These are phyloP conservation scores for Penicillium parvum DNA, from an alignment of 495 filamentous ascomycete species.

Conservation along the genomic window DNA sequence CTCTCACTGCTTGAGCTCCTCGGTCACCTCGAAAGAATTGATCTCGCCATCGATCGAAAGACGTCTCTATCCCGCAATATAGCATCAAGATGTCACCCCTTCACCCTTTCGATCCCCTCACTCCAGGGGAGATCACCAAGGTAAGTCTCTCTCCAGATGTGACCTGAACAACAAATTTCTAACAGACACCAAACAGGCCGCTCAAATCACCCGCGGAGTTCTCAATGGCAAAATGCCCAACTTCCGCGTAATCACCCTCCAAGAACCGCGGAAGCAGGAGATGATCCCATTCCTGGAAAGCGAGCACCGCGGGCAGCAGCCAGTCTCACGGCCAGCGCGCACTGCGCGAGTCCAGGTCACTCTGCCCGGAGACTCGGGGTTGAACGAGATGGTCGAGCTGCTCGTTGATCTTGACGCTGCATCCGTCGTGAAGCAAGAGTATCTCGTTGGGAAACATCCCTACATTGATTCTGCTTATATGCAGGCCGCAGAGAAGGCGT, in stretches of 20 bases:
- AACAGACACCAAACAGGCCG: conserved; percentile 4
- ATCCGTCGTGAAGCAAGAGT: conserved; percentile 6
- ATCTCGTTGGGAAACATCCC: conserved; percentile 23
- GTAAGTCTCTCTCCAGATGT: conserved; percentile 1
- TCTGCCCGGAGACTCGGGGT: conserved; percentile 2
- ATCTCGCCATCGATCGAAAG: no score
- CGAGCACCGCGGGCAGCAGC: conserved; percentile 11
- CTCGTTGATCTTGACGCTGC: conserved; percentile 13
- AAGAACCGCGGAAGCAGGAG: conserved; percentile 24
- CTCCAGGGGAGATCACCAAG: conserved; percentile 20
- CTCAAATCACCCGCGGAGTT: conserved; percentile 6
- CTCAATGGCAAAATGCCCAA: conserved; percentile 4
- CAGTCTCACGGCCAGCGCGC: conserved; percentile 10
- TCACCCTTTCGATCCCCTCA: conserved; percentile 29
- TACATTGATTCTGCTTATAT: conserved; percentile 30
- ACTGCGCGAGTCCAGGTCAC: conserved; percentile 20
- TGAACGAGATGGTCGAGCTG: conserved; percentile 17
- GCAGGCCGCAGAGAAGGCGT: conserved; percentile 28
- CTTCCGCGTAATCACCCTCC: conserved; percentile 24
- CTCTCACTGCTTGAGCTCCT: background rate
- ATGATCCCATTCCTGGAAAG: conserved; percentile 25
- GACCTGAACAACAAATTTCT: background rate
- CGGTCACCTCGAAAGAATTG: background rate
- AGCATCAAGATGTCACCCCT: conserved; percentile 2
- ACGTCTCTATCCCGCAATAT: no score